Conservation (phyloP, 805 yeast species). For the Priceomyces castillae region DNA sequence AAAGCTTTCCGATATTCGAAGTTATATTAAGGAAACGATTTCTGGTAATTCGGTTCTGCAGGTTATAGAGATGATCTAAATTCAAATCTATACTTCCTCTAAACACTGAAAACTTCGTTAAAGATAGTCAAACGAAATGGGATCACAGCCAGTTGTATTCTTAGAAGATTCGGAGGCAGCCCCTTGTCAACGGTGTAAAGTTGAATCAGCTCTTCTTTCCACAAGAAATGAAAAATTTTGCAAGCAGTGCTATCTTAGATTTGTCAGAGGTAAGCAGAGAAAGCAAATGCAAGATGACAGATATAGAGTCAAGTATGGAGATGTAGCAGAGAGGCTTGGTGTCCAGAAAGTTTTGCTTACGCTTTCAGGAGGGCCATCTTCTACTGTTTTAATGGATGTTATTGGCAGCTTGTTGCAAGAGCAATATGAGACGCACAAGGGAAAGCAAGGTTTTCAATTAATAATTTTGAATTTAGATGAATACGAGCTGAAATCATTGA, state of each 20-base stretch:
- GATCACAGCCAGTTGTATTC: background rate
- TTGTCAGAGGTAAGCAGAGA: slow-evolving; percentile 76
- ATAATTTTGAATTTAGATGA: slow-evolving; percentile 51
- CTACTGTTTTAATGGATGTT: slow-evolving; percentile 68
- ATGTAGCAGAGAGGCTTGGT: slow-evolving; percentile 28
- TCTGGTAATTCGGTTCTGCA: background rate
- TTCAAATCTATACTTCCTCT: background rate
- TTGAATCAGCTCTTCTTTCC: slow-evolving; percentile 8
- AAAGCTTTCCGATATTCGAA: too few species aligned
- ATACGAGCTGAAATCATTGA: slow-evolving; percentile 14
- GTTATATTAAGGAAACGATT: too few species aligned
- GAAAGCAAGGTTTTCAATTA: slow-evolving; percentile 65
- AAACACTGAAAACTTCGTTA: too few species aligned
- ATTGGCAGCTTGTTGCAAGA: slow-evolving; percentile 57
- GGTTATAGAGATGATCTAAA: background rate
- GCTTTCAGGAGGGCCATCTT: slow-evolving; percentile 63
- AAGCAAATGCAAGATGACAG: slow-evolving; percentile 71
- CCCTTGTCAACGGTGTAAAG: background rate
- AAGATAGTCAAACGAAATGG: background rate
- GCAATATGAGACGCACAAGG: slow-evolving; percentile 60
- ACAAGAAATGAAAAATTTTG: slow-evolving; percentile 70
- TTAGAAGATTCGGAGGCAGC: background rate
- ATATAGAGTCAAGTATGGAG: slow-evolving; percentile 67
- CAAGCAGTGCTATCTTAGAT: slow-evolving; percentile 63
- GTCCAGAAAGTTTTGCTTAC: slow-evolving; percentile 54